These are phyloP conservation scores for Bremia lactucae DNA, from an alignment of 352 stramenopile genomes.

Conservation along the genomic window DNA sequence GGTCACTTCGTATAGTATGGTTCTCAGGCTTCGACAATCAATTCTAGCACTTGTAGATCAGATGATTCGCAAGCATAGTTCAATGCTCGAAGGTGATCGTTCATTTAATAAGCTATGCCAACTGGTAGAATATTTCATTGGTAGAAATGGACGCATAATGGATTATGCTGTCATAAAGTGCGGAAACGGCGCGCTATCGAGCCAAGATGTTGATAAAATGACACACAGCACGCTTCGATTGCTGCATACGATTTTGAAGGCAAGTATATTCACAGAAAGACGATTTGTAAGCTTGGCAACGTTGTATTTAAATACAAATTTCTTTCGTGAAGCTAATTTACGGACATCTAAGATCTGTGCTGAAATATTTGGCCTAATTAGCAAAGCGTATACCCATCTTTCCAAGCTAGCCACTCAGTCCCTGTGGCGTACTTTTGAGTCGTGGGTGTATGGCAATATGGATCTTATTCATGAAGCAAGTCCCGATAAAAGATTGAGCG, in stretches of 20 bases:
- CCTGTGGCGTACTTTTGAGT: conserved; percentile 30
- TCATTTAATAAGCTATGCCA: conserved; percentile 27
- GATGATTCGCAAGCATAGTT: conserved; percentile 23
- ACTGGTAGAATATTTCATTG: conserved; percentile 27
- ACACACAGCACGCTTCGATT: conserved; percentile 24
- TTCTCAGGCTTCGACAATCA: conserved; percentile 27
- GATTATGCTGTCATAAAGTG: background rate
- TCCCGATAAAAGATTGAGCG: conserved; percentile 5
- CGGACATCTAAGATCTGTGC: conserved; percentile 12
- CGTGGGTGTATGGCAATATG: conserved; percentile 18
- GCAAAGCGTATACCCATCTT: conserved; percentile 9
- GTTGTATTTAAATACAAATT: conserved; percentile 23
- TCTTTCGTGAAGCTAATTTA: conserved; percentile 5
- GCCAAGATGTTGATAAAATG: conserved; percentile 14
- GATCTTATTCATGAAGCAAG: conserved; percentile 1
- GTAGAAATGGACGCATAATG: conserved; percentile 23
- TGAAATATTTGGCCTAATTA: conserved; percentile 22
- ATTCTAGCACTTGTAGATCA: conserved; percentile 22
- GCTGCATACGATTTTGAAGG: conserved; percentile 26
- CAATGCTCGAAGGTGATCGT: conserved; percentile 21
- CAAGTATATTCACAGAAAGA: conserved; percentile 16
- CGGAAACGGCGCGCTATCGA: conserved; percentile 10
- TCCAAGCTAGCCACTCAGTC: conserved; percentile 23
- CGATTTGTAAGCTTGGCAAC: conserved; percentile 26
- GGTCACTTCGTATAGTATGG: conserved; percentile 26